A percentile compares a stretch with the other conserved stretches of the same genome.
These are phyloP conservation scores for Wickerhamiella dianesei DNA, from an alignment of 805 yeast species.

Conservation along the genomic window DNA sequence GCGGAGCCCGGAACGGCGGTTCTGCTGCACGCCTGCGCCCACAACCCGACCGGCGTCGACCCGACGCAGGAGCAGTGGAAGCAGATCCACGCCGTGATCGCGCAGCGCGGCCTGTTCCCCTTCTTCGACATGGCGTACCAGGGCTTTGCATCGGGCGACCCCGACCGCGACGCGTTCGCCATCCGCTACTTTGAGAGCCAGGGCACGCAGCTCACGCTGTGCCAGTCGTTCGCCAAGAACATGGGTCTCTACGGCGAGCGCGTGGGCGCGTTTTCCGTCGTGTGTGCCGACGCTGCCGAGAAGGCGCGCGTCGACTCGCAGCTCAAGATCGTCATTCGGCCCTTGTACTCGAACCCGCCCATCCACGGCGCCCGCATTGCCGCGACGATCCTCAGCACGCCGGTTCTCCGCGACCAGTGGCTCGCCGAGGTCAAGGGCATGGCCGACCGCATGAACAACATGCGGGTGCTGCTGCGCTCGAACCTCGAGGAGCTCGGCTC, in stretches of 20 bases:
- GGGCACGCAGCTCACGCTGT: conserved; percentile 51
- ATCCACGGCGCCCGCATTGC: conserved; percentile 92
- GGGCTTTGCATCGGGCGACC: conserved; percentile 88
- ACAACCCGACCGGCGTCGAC: conserved; percentile 95
- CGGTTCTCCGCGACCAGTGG: conserved; percentile 69
- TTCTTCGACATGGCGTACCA: conserved; percentile 93
- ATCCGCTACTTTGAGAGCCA: conserved; percentile 41
- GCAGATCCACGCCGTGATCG: conserved; percentile 48
- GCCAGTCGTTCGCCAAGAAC: conserved; percentile 95
- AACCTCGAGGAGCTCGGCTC: conserved; percentile 51
- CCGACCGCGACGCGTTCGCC: conserved; percentile 74
- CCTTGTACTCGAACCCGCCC: conserved; percentile 89
- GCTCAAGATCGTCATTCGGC: conserved; percentile 57
- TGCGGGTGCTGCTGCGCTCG: conserved; percentile 59
- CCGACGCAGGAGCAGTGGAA: conserved; percentile 78
- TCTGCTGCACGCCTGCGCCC: conserved; percentile 89
- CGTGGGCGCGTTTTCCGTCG: conserved; percentile 80
- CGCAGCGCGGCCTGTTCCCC: conserved; percentile 53
- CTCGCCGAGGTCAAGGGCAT: conserved; percentile 66
- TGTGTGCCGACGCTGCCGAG: conserved; percentile 32
- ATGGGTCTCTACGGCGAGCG: conserved; percentile 97
- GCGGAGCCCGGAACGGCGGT: conserved; percentile 51
- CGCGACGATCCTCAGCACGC: conserved; percentile 52
- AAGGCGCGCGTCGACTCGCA: conserved; percentile 57
- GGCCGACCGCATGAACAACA: conserved; percentile 68